Conservation (phyloP, 2,329 filamentous ascomycete genomes). For the Penicillium psychrosexuale region DNA sequence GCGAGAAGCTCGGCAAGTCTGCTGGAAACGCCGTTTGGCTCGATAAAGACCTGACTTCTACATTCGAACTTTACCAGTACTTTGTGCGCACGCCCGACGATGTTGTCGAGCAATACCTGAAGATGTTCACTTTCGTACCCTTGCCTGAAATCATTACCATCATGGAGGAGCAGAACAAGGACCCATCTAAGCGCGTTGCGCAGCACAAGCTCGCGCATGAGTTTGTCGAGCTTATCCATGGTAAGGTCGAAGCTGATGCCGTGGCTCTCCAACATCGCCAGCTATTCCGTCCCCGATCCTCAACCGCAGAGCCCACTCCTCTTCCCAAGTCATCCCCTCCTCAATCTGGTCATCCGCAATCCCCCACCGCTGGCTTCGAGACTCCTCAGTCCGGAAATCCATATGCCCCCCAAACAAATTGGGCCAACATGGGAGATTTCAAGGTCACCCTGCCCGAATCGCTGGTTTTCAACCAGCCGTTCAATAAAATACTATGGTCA, state of each 20-base stretch:
- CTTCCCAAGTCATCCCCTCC: slow-evolving; percentile 22
- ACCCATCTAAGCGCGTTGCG: slow-evolving; percentile 70
- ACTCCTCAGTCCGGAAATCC: slow-evolving; percentile 38
- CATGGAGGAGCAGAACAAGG: slow-evolving; percentile 64
- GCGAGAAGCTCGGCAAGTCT: slow-evolving; percentile 91
- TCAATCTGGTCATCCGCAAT: slow-evolving; percentile 18
- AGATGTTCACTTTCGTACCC: slow-evolving; percentile 86
- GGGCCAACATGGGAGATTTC: slow-evolving; percentile 36
- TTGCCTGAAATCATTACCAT: slow-evolving; percentile 62
- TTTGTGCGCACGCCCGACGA: slow-evolving; percentile 79
- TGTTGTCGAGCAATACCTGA: slow-evolving; percentile 77
- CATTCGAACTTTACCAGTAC: slow-evolving; percentile 88
- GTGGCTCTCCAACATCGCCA: slow-evolving; percentile 58
- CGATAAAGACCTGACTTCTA: slow-evolving; percentile 72
- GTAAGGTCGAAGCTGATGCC: slow-evolving; percentile 59
- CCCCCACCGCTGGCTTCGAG: slow-evolving; percentile 23
- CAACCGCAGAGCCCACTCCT: slow-evolving; percentile 35
- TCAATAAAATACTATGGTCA: slow-evolving; percentile 50
- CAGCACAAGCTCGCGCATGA: slow-evolving; percentile 83
- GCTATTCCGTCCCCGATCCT: slow-evolving; percentile 40
- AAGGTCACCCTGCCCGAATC: slow-evolving; percentile 49
- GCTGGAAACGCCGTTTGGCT: slow-evolving; percentile 94
- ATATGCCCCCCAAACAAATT: slow-evolving; percentile 40
- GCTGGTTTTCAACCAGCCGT: slow-evolving; percentile 47
- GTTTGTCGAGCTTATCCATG: slow-evolving; percentile 76